These are phyloP conservation scores for Cyamopsis tetragonoloba DNA, from an alignment of 306 rosid species.

Conservation along the genomic window DNA sequence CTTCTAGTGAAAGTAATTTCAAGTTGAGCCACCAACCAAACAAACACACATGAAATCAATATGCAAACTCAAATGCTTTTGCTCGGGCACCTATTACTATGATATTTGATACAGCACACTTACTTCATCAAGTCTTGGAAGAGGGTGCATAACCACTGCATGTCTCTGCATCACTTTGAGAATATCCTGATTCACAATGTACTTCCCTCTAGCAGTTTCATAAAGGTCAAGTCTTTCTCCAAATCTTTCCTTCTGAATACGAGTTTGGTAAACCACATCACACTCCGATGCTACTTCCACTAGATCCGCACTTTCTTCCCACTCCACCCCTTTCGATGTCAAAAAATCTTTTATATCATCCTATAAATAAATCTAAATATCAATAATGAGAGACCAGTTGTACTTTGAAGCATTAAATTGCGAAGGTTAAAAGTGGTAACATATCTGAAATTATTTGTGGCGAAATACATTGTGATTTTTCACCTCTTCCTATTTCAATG, in stretches of 20 bases:
- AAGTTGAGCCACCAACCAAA: too few relatives aligned
- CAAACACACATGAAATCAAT: slow-evolving; percentile 21
- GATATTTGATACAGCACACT: slow-evolving; percentile 8
- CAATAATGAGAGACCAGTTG: not conserved
- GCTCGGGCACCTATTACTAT: not conserved
- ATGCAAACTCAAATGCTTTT: not conserved
- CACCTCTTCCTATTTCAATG: not conserved
- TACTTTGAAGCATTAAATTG: not conserved
- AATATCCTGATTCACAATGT: slow-evolving; percentile 59
- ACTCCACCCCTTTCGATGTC: slow-evolving; percentile 58
- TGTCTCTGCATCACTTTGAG: slow-evolving; percentile 65
- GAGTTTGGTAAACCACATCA: slow-evolving; percentile 91
- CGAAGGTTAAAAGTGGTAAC: not conserved
- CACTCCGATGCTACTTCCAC: slow-evolving; percentile 80
- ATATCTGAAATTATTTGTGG: not conserved
- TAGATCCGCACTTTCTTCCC: slow-evolving; percentile 86
- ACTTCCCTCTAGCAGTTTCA: slow-evolving; percentile 86
- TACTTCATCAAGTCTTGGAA: slow-evolving; percentile 94
- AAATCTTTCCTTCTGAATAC: slow-evolving; percentile 77
- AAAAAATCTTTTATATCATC: slow-evolving; percentile 80
- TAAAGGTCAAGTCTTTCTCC: slow-evolving; percentile 75
- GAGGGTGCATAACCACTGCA: slow-evolving; percentile 83
- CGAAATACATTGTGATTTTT: not conserved
- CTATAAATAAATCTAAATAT: slow-evolving; percentile 36
- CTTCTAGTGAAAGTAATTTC: too few relatives aligned